phyloP scores from a whole-genome alignment of 2,329 filamentous ascomycete species.

The Graphilbum sp. region DNA sequence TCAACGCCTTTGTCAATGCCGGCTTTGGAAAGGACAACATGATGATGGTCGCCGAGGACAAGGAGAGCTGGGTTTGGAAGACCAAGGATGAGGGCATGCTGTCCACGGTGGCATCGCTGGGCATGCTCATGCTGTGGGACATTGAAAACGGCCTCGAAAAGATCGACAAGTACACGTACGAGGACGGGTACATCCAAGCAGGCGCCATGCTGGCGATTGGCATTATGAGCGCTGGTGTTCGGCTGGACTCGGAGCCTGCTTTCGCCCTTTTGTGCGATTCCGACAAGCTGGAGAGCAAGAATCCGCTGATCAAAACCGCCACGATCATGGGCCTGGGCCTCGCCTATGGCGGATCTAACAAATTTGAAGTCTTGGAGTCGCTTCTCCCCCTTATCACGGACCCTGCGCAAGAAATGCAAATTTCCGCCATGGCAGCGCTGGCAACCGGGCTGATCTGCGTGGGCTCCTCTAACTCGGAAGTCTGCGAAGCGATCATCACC shows the following conservation, averaged over 20 bases:
- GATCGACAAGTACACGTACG: slow-evolving; percentile 86
- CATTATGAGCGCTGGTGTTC: slow-evolving; percentile 87
- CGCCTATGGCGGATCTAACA: slow-evolving; percentile 87
- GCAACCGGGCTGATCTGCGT: slow-evolving; percentile 84
- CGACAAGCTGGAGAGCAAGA: slow-evolving; percentile 66
- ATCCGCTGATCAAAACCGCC: slow-evolving; percentile 59
- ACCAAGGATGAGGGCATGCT: slow-evolving; percentile 97
- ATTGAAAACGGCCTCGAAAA: slow-evolving; percentile 83
- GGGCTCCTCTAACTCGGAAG: slow-evolving; percentile 77
- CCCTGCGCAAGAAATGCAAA: slow-evolving; percentile 75
- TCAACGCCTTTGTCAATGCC: slow-evolving; percentile 93
- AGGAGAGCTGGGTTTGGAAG: slow-evolving; percentile 96
- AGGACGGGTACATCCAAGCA: slow-evolving; percentile 70
- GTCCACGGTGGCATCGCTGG: slow-evolving; percentile 85
- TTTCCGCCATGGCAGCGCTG: slow-evolving; percentile 89
- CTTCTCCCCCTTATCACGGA: slow-evolving; percentile 80
- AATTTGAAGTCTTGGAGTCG: slow-evolving; percentile 70
- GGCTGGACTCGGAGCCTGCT: slow-evolving; percentile 77
- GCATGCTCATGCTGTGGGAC: slow-evolving; percentile 85
- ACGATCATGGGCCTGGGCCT: slow-evolving; percentile 93
- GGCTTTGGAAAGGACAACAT: slow-evolving; percentile 94
- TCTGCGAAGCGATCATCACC: slow-evolving; percentile 81
- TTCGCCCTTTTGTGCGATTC: slow-evolving; percentile 69
- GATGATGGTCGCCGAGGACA: slow-evolving; percentile 82
- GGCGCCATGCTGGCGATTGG: slow-evolving; percentile 87